A percentile compares a stretch with the other conserved stretches of the same genome.
These are phyloP conservation scores for Solanum tarijense DNA, from an alignment of 257 asterid species.

Conservation along the genomic window DNA sequence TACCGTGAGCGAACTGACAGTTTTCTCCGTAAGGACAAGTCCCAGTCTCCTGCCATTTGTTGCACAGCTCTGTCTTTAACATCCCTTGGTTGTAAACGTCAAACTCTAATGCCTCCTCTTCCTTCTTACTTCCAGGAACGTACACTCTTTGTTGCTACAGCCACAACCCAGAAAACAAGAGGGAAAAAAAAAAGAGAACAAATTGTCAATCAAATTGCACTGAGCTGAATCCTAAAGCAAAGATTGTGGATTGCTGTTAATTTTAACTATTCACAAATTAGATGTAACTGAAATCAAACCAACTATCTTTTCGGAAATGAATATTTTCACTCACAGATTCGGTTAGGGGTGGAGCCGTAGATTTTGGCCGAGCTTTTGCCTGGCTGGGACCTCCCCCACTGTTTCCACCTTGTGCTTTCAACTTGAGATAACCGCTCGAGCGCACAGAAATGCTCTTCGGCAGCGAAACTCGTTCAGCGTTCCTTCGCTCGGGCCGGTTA, in stretches of 20 bases:
- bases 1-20: conserved; percentile 80
- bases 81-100: conserved; percentile 76
- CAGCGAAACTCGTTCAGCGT: conserved; percentile 31
- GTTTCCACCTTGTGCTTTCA: conserved; percentile 11
- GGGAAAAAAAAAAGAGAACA: not conserved
- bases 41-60: conserved; percentile 83
- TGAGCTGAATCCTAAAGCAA: not conserved
- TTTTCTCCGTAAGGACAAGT: conserved; percentile 58
- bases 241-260: not conserved
- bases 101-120: conserved; percentile 37
- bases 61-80: conserved; percentile 74
- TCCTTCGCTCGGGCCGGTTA: conserved; percentile 28
- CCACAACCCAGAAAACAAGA: not conserved
- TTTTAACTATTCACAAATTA: not conserved
- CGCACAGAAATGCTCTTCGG: conserved; percentile 83
- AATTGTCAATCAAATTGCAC: not conserved
- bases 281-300: not conserved
- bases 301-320: not conserved
- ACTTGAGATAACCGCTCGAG: conserved; percentile 49
- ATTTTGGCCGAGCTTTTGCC: conserved; percentile 13
- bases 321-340: conserved; percentile 33
- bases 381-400: conserved; percentile 15
- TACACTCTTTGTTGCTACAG: conserved; percentile 40
- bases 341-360: conserved; percentile 11
- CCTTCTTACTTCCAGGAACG: conserved; percentile 41